Base-by-base conservation (phyloP, 768 basidiomycete genomes). In the Exidia glandulosa region DNA sequence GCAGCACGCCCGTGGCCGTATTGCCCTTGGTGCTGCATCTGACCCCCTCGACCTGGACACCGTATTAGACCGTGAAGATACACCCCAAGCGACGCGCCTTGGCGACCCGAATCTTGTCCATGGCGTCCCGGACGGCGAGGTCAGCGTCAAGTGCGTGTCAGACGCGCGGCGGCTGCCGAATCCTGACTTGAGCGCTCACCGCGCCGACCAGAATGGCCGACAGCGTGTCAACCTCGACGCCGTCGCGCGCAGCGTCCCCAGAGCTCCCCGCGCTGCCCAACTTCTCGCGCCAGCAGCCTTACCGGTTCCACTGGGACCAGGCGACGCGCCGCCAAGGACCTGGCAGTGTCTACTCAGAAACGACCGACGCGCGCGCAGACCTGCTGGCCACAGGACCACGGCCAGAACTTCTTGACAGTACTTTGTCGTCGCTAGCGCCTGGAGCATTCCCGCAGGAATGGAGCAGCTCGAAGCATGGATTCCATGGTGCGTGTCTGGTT, bases 401-500 rank as follows among this genome's bases (percentile, higher is more conserved):
- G 27, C 78, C 80, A 32, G 75, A 75, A 47, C 77, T 78, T 56
- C 79, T 78, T 34, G 69, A 73, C 56, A 69, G 72, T 57, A 79
- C 79, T 64, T 70, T 77, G 19, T 84, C 84, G 9, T 75, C 74
- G 57, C 77, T 84, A 32, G 75, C 77, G 1, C 69, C 76, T 29
- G 77, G 76, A 45, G 71, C 79, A 10, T 70, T 85, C 34, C 82
- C 85, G 0, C 68, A 76, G 29, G 82, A 86, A 69, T 92, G 89
- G 89, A 88, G 86, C 66, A 89, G 88, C 68, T 76, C 86, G 16
- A 83, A 81, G 50, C 86, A 90, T 65, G 93, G 93, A 7, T 94
- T 95, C 74, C 89, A 95, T 70, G 92, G 92, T 90, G 70, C 60
- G 82, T 56, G 25, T 56, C 50, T 72, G 31, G 30, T 29, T 19